Evolutionary conservation across 2,329 filamentous ascomycete genomes (phyloP), one percentile per base, ranked within the genome.

Genomic region (Alternaria sp.): DNA sequence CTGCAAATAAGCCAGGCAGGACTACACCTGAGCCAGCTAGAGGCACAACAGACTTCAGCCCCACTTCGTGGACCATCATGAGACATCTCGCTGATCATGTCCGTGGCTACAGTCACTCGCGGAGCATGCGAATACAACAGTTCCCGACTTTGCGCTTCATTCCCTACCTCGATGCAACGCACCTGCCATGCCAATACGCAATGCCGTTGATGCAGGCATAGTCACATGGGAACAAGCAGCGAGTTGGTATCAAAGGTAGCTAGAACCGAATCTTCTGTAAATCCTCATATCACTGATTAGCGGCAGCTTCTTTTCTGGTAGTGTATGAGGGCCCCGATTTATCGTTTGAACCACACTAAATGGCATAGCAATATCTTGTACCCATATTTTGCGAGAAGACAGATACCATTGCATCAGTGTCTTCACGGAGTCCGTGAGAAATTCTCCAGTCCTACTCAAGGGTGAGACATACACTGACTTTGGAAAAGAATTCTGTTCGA

Each of bases 341-440:
- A 18, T 18, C 16, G 30, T 30, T 3, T 8, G n/a, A n/a, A 32
- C 11, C 14, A 55, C 7, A 18, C 42, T 67, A 39, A 62, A 8
- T 26, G 26, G 16, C 6, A 47, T n/a, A 82, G 79, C 80, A 85
- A 67, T 81, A 80, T 61, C 81, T 83, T 47, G 82, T 85, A 4
- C 83, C 83, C 0, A 78, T 85, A 3, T 85, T 85, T 48, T 82
- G 82, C 52, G 76, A 80, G 16, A 63, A 64, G 14, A 71, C 77
- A 36, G 84, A 87, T 61, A 81, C 80, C 0, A 79, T 85, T 49
- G 68, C 78, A 0, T 82, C 81, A 0, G 78, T 87, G 2, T 75
- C 81, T 16, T 68, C 73, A 8, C 78, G 84, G 12, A 86, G 83
- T 54, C 78, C 79, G 32, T 36, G 14, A 36, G 32, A 36, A 36